Base-by-base conservation (phyloP, 306 rosid species). In the Cercis canadensis region DNA sequence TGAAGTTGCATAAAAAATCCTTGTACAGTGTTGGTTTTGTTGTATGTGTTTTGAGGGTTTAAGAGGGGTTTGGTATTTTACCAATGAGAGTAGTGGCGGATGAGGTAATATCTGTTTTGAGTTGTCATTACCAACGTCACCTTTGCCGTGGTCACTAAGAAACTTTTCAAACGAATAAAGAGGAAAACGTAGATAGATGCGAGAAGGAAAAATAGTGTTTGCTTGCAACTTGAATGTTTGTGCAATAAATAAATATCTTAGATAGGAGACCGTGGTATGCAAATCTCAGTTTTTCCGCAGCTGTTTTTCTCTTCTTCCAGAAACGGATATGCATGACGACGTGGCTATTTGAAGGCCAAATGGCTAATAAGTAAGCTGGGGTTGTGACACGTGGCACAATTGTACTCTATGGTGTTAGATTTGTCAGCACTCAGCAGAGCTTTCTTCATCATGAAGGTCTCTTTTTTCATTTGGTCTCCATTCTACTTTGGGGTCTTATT, bases 371-470 rank as follows among this genome's bases (percentile, higher is more conserved):
- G 19, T 14, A 39, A 53, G 2, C 53, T 72, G 4, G 67, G 55
- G 58, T 4, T 17, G 4, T 29, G 70, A 59, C 87, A 75, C 80
- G 84, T 75, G 77, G 71, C 67, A 46, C 0, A 0, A 31, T 13
- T 17, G 24, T 37, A 62, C 21, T 62, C 57, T 49, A 50, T 44
- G 81, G 66, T 69, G 78, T 4, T 10, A 43, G 4, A 4, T 1
- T 65, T 78, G 37, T 14, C 51, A 36, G 17, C 41, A 17, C 16
- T 14, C 51, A 21, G 17, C 32, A 17, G 16, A 33, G 41, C 9
- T 74, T 78, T 67, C 87, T 78, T 83, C 79, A 6, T 14, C 11
- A 4, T 16, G 87, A 78, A 83, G 79, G 1, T 14, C 76, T 47
- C 61, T 6, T 24, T 60, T 51, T 40, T 37, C 19, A 44, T 68